phyloP scores from a whole-genome alignment of 306 rosid species.

The Cucumis sativus region Cucumber_9930_V3 NC_026656.2:22367001-22367500 shows the following conservation, averaged over 20 bases:
- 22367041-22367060: constrained; percentile 12
- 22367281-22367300: constrained; percentile 77
- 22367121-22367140: constrained; percentile 70
- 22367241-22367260: too few species aligned
- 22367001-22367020: neutral
- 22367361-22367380: too few species aligned
- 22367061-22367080: constrained; percentile 31
- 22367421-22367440: too few species aligned
- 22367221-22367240: too few species aligned
- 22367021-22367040: neutral
- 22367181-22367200: constrained; percentile 67
- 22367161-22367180: constrained; percentile 53
- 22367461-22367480: too few species aligned
- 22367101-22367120: constrained; percentile 69
- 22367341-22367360: too few species aligned
- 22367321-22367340: too few species aligned
- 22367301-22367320: too few species aligned
- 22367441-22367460: too few species aligned
- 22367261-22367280: constrained; percentile 62
- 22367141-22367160: constrained; percentile 69
- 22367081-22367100: constrained; percentile 50
- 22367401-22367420: too few species aligned
- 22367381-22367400: too few species aligned
- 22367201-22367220: constrained; percentile 43
- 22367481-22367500: too few species aligned